Evolutionary conservation across 805 yeast genomes (phyloP).

Genomic region (Zygosaccharomyces siamensis): DNA sequence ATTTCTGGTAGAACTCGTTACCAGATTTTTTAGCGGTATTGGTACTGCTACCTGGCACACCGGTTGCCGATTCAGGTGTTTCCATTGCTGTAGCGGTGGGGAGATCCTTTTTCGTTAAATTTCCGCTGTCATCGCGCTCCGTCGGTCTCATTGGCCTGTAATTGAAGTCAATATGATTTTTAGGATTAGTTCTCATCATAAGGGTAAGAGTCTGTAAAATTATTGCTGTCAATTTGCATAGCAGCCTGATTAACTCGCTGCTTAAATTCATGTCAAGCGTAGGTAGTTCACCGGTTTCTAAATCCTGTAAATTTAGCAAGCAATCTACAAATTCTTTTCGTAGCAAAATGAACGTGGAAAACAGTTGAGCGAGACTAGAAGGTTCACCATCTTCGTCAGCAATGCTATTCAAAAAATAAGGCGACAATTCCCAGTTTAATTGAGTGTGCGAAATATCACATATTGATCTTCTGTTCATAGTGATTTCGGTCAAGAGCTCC

Average conservation of each 20-base stretch:
- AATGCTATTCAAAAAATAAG: not conserved
- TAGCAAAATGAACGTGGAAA: constrained; percentile 18
- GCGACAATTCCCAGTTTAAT: constrained; percentile 17
- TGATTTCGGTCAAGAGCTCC: constrained; percentile 22
- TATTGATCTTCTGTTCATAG: constrained; percentile 25
- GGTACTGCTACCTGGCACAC: not conserved
- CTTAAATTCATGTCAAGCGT: constrained; percentile 14
- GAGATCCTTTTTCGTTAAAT: not conserved
- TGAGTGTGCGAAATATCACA: constrained; percentile 9
- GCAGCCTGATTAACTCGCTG: constrained; percentile 15
- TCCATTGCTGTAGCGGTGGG: not conserved
- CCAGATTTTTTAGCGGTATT: constrained; percentile 4
- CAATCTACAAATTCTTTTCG: constrained; percentile 20
- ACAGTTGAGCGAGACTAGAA: constrained; percentile 12
- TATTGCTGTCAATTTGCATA: constrained; percentile 23
- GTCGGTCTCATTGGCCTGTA: constrained; percentile 14
- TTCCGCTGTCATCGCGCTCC: not conserved
- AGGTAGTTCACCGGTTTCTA: constrained; percentile 4
- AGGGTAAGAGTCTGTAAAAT: constrained; percentile 25
- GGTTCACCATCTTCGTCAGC: constrained; percentile 5
- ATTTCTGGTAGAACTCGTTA: constrained; percentile 28
- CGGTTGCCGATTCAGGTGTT: not conserved
- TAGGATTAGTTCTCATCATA: constrained; percentile 28
- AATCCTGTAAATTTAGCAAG: constrained; percentile 17
- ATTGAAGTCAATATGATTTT: constrained; percentile 30